These are phyloP conservation scores for Psilocybe cubensis DNA, from an alignment of 768 basidiomycete species.

Conservation along the genomic window DNA sequence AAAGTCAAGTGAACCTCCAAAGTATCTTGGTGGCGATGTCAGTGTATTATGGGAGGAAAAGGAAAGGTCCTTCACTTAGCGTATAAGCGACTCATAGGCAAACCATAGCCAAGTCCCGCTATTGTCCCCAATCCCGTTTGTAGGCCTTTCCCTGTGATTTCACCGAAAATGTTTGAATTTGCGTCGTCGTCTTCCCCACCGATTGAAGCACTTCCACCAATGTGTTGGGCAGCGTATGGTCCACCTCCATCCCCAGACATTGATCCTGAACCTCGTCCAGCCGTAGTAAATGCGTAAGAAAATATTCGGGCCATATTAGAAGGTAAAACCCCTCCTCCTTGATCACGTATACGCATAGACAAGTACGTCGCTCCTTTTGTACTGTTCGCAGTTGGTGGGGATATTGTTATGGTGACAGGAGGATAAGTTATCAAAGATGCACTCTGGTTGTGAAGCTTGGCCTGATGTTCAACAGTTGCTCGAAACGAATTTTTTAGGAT, in stretches of 20 bases:
- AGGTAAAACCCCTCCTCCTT: slow-evolving; percentile 83
- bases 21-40: slow-evolving; percentile 55
- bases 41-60: neutral
- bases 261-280: slow-evolving; percentile 50
- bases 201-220: slow-evolving; percentile 73
- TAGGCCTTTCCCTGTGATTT: slow-evolving; percentile 77
- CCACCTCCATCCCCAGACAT: slow-evolving; percentile 54
- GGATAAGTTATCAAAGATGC: slow-evolving; percentile 44
- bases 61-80: slow-evolving; percentile 46
- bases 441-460: slow-evolving; percentile 39
- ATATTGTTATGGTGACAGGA: slow-evolving; percentile 74
- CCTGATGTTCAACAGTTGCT: slow-evolving; percentile 81
- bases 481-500: slow-evolving; percentile 91
- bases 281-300: slow-evolving; percentile 92
- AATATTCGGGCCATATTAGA: slow-evolving; percentile 80
- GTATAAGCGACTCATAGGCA: slow-evolving; percentile 80
- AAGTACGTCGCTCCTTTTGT: slow-evolving; percentile 50
- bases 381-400: slow-evolving; percentile 46
- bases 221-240: slow-evolving; percentile 78
- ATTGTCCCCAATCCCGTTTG: slow-evolving; percentile 88
- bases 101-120: slow-evolving; percentile 86
- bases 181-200: slow-evolving; percentile 42
- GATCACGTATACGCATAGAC: slow-evolving; percentile 81
- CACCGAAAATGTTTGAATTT: slow-evolving; percentile 66
- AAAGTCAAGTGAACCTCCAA: slow-evolving; percentile 84